These are phyloP conservation scores for Salix koriyanagi DNA, from an alignment of 345 rosid genomes.

Conservation along the genomic window DNA sequence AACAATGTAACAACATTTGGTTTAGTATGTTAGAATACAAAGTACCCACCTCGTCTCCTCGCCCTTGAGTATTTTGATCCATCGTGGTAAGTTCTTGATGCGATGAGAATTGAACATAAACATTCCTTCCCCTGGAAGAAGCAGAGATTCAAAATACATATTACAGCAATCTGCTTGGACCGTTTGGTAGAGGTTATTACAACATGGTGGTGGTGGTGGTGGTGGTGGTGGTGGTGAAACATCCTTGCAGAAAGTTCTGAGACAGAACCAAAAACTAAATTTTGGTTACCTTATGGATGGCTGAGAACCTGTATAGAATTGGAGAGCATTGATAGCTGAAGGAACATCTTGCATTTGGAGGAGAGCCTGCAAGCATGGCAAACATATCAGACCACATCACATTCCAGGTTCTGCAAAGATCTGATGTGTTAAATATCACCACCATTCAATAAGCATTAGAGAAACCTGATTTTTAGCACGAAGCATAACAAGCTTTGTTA, in stretches of 20 bases:
- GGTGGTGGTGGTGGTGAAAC: background rate
- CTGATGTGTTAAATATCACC: background rate
- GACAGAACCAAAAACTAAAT: background rate
- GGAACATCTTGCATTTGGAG: conserved; percentile 96
- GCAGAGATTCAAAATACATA: background rate
- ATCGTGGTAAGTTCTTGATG: conserved; percentile 94
- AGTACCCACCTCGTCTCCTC: conserved; percentile 90
- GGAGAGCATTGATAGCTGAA: conserved; percentile 77
- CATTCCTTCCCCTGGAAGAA: conserved; percentile 81
- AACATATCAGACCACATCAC: conserved; percentile 5
- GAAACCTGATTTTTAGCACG: conserved; percentile 95
- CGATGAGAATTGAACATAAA: conserved; percentile 94
- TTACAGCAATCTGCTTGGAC: background rate
- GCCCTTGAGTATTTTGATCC: conserved; percentile 87
- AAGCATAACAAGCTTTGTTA: conserved; percentile 97
- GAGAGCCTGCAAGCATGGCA: conserved; percentile 61
- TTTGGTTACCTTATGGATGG: conserved; percentile 71
- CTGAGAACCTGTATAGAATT: conserved; percentile 74
- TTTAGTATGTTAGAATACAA: conserved; percentile 1
- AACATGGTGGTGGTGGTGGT: background rate
- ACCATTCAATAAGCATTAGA: background rate
- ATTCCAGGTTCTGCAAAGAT: background rate
- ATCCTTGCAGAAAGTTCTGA: background rate
- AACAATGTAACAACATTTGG: background rate
- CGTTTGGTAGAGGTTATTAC: background rate